Evolutionary conservation across 1,284 basidiomycete genomes (phyloP).

Genomic region (Xanthoconium separans): DNA sequence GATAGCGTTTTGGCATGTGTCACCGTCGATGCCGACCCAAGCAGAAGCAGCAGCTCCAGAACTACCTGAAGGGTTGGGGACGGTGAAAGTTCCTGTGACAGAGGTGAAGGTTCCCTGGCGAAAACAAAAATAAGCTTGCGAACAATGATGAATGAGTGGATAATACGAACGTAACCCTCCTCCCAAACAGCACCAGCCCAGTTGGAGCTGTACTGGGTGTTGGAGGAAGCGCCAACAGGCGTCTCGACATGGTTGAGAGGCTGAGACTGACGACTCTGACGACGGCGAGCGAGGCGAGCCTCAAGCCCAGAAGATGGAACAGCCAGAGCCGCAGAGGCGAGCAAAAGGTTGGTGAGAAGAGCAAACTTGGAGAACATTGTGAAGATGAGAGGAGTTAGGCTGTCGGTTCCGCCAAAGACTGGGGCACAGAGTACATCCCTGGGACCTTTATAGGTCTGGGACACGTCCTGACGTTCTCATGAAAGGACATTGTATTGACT

Average conservation of each 20-base stretch:
- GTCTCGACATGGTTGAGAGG: slow-evolving; percentile 5
- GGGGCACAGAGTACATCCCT: not conserved
- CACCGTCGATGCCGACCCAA: too few relatives aligned
- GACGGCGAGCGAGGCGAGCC: slow-evolving; percentile 13
- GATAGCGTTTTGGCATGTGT: too few relatives aligned
- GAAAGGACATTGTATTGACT: not conserved
- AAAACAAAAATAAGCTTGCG: not conserved
- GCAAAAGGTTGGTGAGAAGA: slow-evolving; percentile 20
- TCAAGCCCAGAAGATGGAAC: slow-evolving; percentile 13
- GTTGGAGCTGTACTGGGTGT: slow-evolving; percentile 13
- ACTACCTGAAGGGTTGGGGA: slow-evolving; percentile 11
- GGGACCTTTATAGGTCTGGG: slow-evolving; percentile 14
- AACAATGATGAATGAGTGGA: not conserved
- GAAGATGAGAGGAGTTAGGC: not conserved
- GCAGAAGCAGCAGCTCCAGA: not conserved
- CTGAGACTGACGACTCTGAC: slow-evolving; percentile 11
- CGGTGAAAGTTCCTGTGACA: slow-evolving; percentile 19
- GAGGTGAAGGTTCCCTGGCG: slow-evolving; percentile 17
- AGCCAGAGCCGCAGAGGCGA: slow-evolving; percentile 17
- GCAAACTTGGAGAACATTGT: slow-evolving; percentile 20
- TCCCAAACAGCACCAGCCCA: slow-evolving; percentile 20
- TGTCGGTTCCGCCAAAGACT: not conserved
- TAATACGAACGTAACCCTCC: slow-evolving; percentile 7
- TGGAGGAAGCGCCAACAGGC: not conserved
- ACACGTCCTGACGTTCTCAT: not conserved